These are phyloP conservation scores for Cymodocea nodosa DNA, from an alignment of 116 monocot species.

Conservation along the genomic window DNA sequence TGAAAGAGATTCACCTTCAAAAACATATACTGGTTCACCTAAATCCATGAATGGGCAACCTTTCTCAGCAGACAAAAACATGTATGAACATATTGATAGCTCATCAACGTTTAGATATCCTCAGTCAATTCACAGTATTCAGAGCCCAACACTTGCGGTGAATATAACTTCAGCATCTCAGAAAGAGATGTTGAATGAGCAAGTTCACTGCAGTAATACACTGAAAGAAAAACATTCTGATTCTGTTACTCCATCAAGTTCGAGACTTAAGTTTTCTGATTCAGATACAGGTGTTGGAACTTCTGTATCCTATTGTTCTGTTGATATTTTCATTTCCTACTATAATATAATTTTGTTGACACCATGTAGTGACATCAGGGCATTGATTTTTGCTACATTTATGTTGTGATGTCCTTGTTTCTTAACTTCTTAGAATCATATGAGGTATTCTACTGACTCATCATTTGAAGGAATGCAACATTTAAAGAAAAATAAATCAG, in stretches of 20 bases:
- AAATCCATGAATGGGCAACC: conserved; percentile 9
- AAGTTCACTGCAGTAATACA: conserved; percentile 2
- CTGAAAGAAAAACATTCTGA: neutral
- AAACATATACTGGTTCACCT: conserved; percentile 10
- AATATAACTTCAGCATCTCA: conserved; percentile 21
- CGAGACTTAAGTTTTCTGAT: conserved; percentile 1
- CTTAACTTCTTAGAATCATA: conserved; percentile 45
- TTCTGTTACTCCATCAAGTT: neutral
- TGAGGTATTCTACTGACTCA: conserved; percentile 12
- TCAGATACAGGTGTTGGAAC: conserved; percentile 14
- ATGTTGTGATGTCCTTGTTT: neutral
- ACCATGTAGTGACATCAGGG: too few species aligned
- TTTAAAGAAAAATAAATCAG: conserved; percentile 12
- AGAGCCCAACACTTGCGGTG: conserved; percentile 57
- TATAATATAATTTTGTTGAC: too few species aligned
- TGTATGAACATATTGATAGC: conserved; percentile 7
- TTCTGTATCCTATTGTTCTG: conserved; percentile 38
- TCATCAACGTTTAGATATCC: conserved; percentile 9
- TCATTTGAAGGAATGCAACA: conserved; percentile 9
- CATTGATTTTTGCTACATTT: too few species aligned
- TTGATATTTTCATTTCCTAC: too few species aligned
- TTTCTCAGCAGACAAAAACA: conserved; percentile 9
- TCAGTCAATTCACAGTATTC: conserved; percentile 20
- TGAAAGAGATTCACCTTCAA: conserved; percentile 11
- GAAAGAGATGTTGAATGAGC: conserved; percentile 8